phyloP scores from a whole-genome alignment of 805 yeast genomes.

The Candida nanaspora region DNA sequence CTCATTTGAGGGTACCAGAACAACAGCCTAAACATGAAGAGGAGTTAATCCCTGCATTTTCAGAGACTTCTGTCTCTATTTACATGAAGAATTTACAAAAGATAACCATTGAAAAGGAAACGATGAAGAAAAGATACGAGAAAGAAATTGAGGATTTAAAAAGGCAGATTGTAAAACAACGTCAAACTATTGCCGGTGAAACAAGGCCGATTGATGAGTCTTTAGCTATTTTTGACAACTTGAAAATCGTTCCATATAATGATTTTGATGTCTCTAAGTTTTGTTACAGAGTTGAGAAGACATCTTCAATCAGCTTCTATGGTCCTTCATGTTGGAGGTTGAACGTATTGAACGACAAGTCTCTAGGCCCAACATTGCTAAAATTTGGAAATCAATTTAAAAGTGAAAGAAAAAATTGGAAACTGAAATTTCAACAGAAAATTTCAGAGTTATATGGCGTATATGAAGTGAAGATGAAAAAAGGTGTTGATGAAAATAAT shows the following conservation, averaged over 20 bases:
- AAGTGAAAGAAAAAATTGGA: slow-evolving; percentile 11
- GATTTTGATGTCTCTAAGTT: not conserved
- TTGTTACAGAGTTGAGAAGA: slow-evolving; percentile 5
- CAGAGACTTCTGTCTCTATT: too few species aligned
- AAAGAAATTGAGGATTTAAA: not conserved
- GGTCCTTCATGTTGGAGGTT: slow-evolving; percentile 15
- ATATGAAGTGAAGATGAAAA: not conserved
- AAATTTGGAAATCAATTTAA: slow-evolving; percentile 3
- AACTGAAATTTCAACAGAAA: slow-evolving; percentile 3
- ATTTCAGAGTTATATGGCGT: not conserved
- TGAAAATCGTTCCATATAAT: not conserved
- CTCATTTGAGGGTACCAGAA: too few species aligned
- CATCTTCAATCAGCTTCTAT: slow-evolving; percentile 2
- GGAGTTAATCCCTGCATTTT: too few species aligned
- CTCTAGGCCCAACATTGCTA: slow-evolving; percentile 3
- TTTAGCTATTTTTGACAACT: not conserved
- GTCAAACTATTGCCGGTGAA: not conserved
- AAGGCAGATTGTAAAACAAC: not conserved
- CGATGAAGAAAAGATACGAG: not conserved
- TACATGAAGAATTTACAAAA: not conserved
- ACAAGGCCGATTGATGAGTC: too few species aligned
- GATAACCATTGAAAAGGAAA: not conserved
- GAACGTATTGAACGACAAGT: slow-evolving; percentile 5
- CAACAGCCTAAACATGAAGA: too few species aligned
- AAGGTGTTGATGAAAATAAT: not conserved